Evolutionary conservation across 1,139 yeast species (phyloP).

Genomic region (Diutina scorzettiae): DNA sequence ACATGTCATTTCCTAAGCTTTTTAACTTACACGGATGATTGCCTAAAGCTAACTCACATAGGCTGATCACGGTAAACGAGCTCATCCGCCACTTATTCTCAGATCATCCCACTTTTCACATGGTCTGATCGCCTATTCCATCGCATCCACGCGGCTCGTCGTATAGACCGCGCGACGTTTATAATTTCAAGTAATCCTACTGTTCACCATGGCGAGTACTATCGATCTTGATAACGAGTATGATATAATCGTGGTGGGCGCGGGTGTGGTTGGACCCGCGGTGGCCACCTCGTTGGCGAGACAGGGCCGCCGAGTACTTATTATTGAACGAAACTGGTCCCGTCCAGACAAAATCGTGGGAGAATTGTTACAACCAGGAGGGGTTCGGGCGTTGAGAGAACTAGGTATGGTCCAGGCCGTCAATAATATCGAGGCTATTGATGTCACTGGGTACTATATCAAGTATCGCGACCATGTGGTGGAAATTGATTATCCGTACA

Average conservation of each 20-base stretch:
- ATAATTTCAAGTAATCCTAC: background rate
- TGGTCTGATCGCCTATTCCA: background rate
- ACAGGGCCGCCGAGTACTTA: slow-evolving; percentile 70
- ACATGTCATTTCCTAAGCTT: too few relatives aligned
- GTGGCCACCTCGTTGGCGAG: slow-evolving; percentile 84
- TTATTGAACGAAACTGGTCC: slow-evolving; percentile 78
- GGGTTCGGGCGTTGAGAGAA: slow-evolving; percentile 66
- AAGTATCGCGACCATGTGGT: slow-evolving; percentile 48
- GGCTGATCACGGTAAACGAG: too few relatives aligned
- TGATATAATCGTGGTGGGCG: slow-evolving; percentile 74
- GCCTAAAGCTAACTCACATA: too few relatives aligned
- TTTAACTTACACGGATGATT: too few relatives aligned
- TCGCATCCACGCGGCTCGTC: background rate
- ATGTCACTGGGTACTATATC: slow-evolving; percentile 72
- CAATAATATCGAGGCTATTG: slow-evolving; percentile 71
- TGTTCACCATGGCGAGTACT: background rate
- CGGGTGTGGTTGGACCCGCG: slow-evolving; percentile 94
- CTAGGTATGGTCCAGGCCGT: slow-evolving; percentile 75
- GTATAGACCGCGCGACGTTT: slow-evolving; percentile 4
- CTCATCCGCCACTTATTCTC: too few relatives aligned
- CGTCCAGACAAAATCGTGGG: slow-evolving; percentile 96
- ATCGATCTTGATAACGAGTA: slow-evolving; percentile 12
- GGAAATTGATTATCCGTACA: slow-evolving; percentile 59
- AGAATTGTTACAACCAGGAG: slow-evolving; percentile 93
- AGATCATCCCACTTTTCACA: too few relatives aligned